These are phyloP conservation scores for Malassezia psittaci DNA, from an alignment of 1,284 basidiomycete genomes.

Conservation along the genomic window DNA sequence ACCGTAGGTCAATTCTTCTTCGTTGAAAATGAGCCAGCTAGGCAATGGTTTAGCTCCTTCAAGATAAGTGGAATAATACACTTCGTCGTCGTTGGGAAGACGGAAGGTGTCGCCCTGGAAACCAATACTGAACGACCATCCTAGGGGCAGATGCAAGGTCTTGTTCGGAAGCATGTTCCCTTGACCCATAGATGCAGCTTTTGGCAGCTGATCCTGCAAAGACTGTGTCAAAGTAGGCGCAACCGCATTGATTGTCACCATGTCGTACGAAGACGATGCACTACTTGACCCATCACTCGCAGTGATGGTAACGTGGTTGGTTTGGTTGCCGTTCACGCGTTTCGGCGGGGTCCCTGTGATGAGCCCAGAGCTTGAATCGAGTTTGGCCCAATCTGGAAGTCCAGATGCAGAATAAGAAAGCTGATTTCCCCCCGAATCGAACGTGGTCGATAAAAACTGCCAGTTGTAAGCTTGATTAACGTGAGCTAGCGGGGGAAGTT, in stretches of 20 bases:
- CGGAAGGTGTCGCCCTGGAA: constrained; percentile 62
- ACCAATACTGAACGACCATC: constrained; percentile 85
- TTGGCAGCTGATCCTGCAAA: constrained; percentile 33
- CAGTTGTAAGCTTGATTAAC: constrained; percentile 13
- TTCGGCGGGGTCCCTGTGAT: constrained; percentile 13
- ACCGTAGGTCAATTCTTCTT: constrained; percentile 60
- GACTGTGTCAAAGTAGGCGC: constrained; percentile 32
- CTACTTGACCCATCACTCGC: constrained; percentile 2
- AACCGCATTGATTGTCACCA: constrained; percentile 27
- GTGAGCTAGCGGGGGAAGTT: constrained; percentile 17
- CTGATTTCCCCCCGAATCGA: neutral
- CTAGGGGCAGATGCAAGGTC: constrained; percentile 61
- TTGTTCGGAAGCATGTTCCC: constrained; percentile 33
- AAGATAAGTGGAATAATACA: constrained; percentile 62
- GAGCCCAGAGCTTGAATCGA: neutral
- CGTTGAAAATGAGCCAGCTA: constrained; percentile 62
- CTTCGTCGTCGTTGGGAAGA: constrained; percentile 44
- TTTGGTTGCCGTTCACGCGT: neutral
- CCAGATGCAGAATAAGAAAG: constrained; percentile 6
- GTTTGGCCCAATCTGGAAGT: constrained; percentile 14
- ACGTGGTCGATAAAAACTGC: constrained; percentile 12
- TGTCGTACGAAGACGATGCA: constrained; percentile 16
- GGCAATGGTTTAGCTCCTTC: constrained; percentile 63
- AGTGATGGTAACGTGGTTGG: constrained; percentile 3
- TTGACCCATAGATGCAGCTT: constrained; percentile 27